Evolutionary conservation across 805 yeast species (phyloP), one percentile per base, ranked within the genome.

Genomic region (Saturnispora zaruensis): DNA sequence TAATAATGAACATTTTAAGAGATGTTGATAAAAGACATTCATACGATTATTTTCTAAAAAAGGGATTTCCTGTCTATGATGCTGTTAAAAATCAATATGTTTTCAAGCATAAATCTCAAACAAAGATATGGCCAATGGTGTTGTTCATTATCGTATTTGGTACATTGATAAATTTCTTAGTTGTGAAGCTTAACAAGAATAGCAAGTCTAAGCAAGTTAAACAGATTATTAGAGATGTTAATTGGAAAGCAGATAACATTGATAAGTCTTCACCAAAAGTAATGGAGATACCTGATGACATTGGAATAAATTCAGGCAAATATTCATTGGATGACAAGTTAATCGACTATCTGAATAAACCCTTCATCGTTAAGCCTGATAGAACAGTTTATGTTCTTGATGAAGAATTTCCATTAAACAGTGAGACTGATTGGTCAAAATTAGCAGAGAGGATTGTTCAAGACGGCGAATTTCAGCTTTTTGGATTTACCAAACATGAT

Each of bases 51-150:
- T 93, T 87, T 66, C 70, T 86, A 48, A 72, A 77, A 41, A 76
- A 79, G 57, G 97, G 98, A 6, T 91, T 93, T 67, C 98, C 99
- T 6, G 73, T 75, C 53, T 87, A 85, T 53, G 80, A 81, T 41
- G n/a, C 42, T 21, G 16, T 28, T 2, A 57, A 51, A 1, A 34
- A 44, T 2, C 44, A 21, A 13, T 56, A 49, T 38, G 18, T 47
- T 20, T 57, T 53, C 36, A 51, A 51, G 14, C 49, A 56, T 23
- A 54, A 53, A 38, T 48, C 50, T 1, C 52, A 53, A 25, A 43
- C 51, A 1, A 3, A 44, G 4, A 3, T 50, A 2, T 44, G 53
- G 18, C 16, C 54, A 7, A 41, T 48, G 6, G n/a, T 53, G 18
- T 16, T 56, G 4, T 47, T 43, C 18, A 14, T 28, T n/a, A 20